Conservation (phyloP, 805 yeast genomes). For the Lipomyces anomalus region DNA sequence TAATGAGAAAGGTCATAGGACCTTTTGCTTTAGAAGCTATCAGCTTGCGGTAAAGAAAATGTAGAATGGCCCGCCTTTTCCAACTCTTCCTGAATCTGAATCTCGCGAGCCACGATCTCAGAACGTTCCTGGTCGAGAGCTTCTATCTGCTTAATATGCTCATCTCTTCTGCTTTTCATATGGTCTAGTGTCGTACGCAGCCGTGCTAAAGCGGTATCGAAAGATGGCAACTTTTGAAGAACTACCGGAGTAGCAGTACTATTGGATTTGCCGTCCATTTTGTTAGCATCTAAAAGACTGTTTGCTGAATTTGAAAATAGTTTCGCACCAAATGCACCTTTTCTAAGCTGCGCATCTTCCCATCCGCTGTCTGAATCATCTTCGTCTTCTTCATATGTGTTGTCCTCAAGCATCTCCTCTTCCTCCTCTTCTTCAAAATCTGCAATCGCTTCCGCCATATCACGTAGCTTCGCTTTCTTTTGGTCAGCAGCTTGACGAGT, state of each 20-base stretch:
- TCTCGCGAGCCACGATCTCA: conserved; percentile 10
- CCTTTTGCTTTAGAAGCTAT: background rate
- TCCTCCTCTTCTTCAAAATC: conserved; percentile 16
- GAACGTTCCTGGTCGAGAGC: conserved; percentile 6
- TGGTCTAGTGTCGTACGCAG: conserved; percentile 10
- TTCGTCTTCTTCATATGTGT: conserved; percentile 5
- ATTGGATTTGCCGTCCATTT: background rate
- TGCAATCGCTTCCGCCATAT: conserved; percentile 14
- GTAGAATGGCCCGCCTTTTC: background rate
- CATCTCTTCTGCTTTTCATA: conserved; percentile 11
- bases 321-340: conserved; percentile 15
- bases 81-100: conserved; percentile 12
- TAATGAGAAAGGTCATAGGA: background rate
- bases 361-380: conserved; percentile 17
- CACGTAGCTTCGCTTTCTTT: conserved; percentile 8
- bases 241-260: conserved; percentile 2
- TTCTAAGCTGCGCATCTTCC: conserved; percentile 20
- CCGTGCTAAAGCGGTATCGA: conserved; percentile 13
- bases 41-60: background rate
- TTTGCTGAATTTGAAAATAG: background rate
- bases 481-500: conserved; percentile 17
- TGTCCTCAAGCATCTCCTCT: conserved; percentile 4
- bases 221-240: conserved; percentile 14
- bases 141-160: conserved; percentile 6
- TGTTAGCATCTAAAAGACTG: background rate